phyloP scores from a whole-genome alignment of 805 yeast genomes.

The Dipodascus geniculatus region DNA sequence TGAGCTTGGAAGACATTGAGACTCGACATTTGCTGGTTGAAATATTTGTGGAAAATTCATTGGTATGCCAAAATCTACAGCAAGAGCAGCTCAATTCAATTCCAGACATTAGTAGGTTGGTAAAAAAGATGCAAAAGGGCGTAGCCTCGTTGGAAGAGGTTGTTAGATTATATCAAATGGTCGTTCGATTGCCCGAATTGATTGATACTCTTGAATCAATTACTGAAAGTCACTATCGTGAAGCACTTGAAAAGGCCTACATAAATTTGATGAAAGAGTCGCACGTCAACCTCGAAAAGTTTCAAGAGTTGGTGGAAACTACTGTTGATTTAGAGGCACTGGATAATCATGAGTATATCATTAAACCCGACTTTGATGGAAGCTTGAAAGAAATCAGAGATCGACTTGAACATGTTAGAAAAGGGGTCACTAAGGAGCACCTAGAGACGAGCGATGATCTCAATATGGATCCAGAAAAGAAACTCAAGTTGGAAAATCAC shows the following conservation, averaged over 20 bases:
- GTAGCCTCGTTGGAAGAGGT: conserved; percentile 75
- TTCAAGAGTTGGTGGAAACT: conserved; percentile 80
- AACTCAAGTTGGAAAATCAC: conserved; percentile 80
- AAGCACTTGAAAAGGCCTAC: conserved; percentile 39
- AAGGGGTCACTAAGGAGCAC: conserved; percentile 49
- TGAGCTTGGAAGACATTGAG: conserved; percentile 45
- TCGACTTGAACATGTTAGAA: conserved; percentile 42
- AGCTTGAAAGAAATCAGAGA: conserved; percentile 48
- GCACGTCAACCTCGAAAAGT: conserved; percentile 44
- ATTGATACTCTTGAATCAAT: conserved; percentile 39
- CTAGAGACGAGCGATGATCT: conserved; percentile 59
- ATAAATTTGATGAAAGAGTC: conserved; percentile 40
- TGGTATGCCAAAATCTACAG: conserved; percentile 49
- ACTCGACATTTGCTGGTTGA: conserved; percentile 70
- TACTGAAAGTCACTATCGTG: conserved; percentile 26
- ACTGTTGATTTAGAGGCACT: conserved; percentile 81
- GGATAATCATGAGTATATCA: conserved; percentile 71
- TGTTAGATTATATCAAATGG: conserved; percentile 74
- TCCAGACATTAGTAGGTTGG: conserved; percentile 72
- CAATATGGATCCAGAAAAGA: conserved; percentile 73
- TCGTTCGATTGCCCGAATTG: conserved; percentile 58
- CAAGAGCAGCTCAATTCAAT: conserved; percentile 56
- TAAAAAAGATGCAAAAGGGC: conserved; percentile 48
- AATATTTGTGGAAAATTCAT: conserved; percentile 53
- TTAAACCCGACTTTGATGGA: conserved; percentile 84